These are phyloP conservation scores for Plasmopara viticola DNA, from an alignment of 352 stramenopile species.

Conservation along the genomic window DNA sequence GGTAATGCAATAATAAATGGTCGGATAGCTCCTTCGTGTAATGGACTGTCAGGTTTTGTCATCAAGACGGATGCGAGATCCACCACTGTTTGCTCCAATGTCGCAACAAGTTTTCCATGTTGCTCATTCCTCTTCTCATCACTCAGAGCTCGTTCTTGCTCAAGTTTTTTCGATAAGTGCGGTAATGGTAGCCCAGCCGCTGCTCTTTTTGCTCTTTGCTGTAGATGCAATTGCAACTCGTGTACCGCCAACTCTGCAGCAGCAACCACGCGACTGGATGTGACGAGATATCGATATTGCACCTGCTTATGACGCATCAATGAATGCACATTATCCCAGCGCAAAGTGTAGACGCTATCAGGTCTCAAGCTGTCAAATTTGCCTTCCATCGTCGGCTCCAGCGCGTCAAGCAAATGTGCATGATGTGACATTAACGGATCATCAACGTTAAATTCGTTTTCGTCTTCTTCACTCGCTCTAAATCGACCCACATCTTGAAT, in stretches of 20 bases:
- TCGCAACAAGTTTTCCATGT: too few relatives aligned
- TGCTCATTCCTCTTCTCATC: conserved; percentile 31
- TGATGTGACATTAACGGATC: too few relatives aligned
- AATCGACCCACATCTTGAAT: conserved; percentile 35
- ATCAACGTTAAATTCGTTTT: neutral
- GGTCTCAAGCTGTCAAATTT: conserved; percentile 23
- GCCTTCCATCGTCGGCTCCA: too few relatives aligned
- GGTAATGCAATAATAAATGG: conserved; percentile 54
- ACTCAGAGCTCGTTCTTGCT: conserved; percentile 26
- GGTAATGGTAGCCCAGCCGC: too few relatives aligned
- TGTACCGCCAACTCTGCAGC: too few relatives aligned
- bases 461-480: conserved; percentile 14
- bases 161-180: conserved; percentile 33
- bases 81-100: too few relatives aligned
- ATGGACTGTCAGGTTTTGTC: conserved; percentile 49
- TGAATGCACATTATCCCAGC: too few relatives aligned
- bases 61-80: too few relatives aligned
- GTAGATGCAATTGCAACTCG: too few relatives aligned
- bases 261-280: conserved; percentile 31
- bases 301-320: too few relatives aligned
- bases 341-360: too few relatives aligned
- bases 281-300: conserved; percentile 50
- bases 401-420: too few relatives aligned
- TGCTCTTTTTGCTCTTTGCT: conserved; percentile 17
- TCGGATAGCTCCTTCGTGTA: conserved; percentile 65